Evolutionary conservation across 2,329 filamentous ascomycete genomes (phyloP), one percentile per base, ranked within the genome.

Genomic region (Aspergillus neoniger): DNA sequence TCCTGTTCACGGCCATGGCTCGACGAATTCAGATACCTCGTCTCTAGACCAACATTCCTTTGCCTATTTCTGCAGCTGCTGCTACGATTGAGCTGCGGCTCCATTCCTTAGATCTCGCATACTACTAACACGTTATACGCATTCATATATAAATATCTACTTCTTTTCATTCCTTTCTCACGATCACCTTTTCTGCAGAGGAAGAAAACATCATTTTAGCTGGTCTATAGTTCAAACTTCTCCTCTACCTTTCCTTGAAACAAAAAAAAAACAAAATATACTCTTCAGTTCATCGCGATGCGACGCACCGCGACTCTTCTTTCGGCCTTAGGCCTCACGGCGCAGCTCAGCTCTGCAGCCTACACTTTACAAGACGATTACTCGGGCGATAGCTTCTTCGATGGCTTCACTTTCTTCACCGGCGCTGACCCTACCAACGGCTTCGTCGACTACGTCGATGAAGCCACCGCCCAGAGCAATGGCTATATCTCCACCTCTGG

Each of bases 391-490:
- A 74, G 75, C 60, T 86, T 85, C 69, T 84, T 85, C 69, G 76
- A 80, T 65, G 76, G 79, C 66, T 85, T 85, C 69, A 67, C 72
- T 30, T 85, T 86, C 72, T 84, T 76, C 65, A 82, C 80, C 7
- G 74, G 61, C 15, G 19, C 67, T 3, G 91, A 95, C 69, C 91
- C 91, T 0, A 95, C 91, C 2, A 69, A 87, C 63, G 91, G 91
- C 32, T 91, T 87, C 68, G 91, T 95, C 67, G 77, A 85, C 62
- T 95, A 92, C 69, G 82, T 87, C 57, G 79, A 85, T 65, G 80
- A 82, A 54, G 60, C 72, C n/a, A 83, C 82, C 1, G 90, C 91
- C 58, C 82, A 84, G 61, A 70, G 73, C n/a, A 73, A 77, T 39
- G 82, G 83, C 15, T 81, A 92, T 8, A 86, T 88, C 63, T 84